Base-by-base conservation (phyloP, 2,329 filamentous ascomycete species). In the Calonectria crousiana region DNA sequence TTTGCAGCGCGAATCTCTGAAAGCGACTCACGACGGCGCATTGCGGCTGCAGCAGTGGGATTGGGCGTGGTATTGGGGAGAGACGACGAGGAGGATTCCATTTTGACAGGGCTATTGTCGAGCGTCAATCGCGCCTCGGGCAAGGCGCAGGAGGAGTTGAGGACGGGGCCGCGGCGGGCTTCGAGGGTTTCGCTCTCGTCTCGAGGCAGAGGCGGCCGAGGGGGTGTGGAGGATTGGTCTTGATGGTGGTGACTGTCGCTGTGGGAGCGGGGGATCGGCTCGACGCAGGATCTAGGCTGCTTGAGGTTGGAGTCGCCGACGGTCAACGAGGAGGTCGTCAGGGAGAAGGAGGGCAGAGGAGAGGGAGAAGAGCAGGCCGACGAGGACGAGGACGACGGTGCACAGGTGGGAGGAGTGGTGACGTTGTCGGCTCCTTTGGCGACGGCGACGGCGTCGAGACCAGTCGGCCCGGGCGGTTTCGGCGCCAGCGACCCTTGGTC, bases 1-100 rank as follows among this genome's bases (percentile, higher is more conserved):
- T 91, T 89, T 70, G 87, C 88, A 71, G 88, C 86, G 78, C 88
- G 87, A 75, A 92, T 88, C 67, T 92, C 90, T 32, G 87, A 85
- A 68, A 92, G 83, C 44, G 90, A 90, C 78, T 91, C 87, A 71
- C 85, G 86, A 62, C 84, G 85, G 73, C 86, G 87, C 83, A 86
- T 87, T 66, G 81, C 67, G 71, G 77, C 71, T 58, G 74, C 71
- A 41, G 74, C 52, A 69, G 73, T 66, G 60, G 75, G 53, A 47
- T 52, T 72, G 38, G 67, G 49, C 38, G 67, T 44, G 66, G 30
- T 65, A 36, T 38, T 66, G 62, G 71, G 71, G 8, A 72, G 36
- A 28, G 52, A 44, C 44, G 70, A 44, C 26, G 56, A 60, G 32
- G 53, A 36, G 23, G 67, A 73, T 30, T 56, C 67, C 71, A 73